Evolutionary conservation across 768 basidiomycete genomes (phyloP).

Genomic region (Lentinula edodes): DNA sequence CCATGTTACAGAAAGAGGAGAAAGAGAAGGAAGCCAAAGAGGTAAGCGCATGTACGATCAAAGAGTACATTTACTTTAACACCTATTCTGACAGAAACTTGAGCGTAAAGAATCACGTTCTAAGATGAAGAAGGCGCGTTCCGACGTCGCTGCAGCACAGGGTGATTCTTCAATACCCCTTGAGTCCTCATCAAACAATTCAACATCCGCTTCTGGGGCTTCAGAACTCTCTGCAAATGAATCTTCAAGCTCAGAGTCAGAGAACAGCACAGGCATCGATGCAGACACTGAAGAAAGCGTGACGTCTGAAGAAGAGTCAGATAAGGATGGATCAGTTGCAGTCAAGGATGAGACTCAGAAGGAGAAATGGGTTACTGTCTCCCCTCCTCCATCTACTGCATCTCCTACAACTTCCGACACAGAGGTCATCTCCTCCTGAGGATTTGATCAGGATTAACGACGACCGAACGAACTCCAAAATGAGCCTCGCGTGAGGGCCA

Average conservation of each 20-base stretch:
- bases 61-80: slow-evolving; percentile 3
- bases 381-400: slow-evolving; percentile 22
- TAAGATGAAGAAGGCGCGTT: slow-evolving; percentile 45
- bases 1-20: slow-evolving; percentile 32
- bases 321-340: slow-evolving; percentile 30
- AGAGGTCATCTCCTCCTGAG: background rate
- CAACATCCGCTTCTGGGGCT: slow-evolving; percentile 13
- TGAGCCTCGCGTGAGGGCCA: too few relatives aligned
- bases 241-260: slow-evolving; percentile 52
- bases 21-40: slow-evolving; percentile 46
- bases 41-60: slow-evolving; percentile 16
- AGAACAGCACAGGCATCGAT: slow-evolving; percentile 56
- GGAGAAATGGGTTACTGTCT: slow-evolving; percentile 79
- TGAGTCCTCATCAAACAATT: slow-evolving; percentile 10
- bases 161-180: slow-evolving; percentile 20
- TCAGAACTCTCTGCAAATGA: slow-evolving; percentile 15
- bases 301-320: slow-evolving; percentile 64
- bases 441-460: too few relatives aligned
- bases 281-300: slow-evolving; percentile 74
- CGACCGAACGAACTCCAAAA: too few relatives aligned
- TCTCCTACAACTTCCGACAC: background rate
- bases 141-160: slow-evolving; percentile 27
- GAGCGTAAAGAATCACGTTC: slow-evolving; percentile 51
- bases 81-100: slow-evolving; percentile 32
- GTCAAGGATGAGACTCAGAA: slow-evolving; percentile 31